Conservation (phyloP, 257 asterid genomes). For the Lycium barbarum region DNA sequence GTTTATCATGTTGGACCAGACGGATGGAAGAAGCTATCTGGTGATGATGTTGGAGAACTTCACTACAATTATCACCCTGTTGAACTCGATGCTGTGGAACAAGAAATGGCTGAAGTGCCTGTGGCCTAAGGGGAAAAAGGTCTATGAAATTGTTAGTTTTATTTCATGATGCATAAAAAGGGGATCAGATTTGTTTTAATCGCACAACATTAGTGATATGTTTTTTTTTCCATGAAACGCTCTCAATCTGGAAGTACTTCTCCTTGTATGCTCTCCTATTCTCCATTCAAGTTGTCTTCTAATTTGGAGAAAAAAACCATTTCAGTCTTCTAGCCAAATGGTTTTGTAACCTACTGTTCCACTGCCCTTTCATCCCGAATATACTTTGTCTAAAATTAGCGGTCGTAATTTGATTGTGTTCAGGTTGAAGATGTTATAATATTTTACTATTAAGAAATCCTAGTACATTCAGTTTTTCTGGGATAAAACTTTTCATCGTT, state of each 20-base stretch:
- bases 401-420: too few species aligned
- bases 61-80: conserved; percentile 76
- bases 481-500: background rate
- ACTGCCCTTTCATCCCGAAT: background rate
- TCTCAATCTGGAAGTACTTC: background rate
- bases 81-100: conserved; percentile 68
- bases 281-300: background rate
- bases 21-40: conserved; percentile 88
- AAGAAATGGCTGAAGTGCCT: conserved; percentile 72
- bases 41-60: conserved; percentile 92
- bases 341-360: background rate
- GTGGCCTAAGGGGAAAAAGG: conserved; percentile 43
- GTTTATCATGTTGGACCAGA: conserved; percentile 83
- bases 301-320: background rate
- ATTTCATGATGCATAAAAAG: background rate
- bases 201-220: background rate
- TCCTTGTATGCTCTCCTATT: background rate
- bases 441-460: background rate
- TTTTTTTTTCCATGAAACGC: background rate
- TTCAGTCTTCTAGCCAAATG: background rate
- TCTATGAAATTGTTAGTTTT: background rate
- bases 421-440: too few species aligned
- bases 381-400: background rate
- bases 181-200: background rate
- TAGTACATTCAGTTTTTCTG: background rate